Evolutionary conservation across 2,329 filamentous ascomycete species (phyloP), one percentile per base, ranked within the genome.

Genomic region (Mollisiaceae sp.): DNA sequence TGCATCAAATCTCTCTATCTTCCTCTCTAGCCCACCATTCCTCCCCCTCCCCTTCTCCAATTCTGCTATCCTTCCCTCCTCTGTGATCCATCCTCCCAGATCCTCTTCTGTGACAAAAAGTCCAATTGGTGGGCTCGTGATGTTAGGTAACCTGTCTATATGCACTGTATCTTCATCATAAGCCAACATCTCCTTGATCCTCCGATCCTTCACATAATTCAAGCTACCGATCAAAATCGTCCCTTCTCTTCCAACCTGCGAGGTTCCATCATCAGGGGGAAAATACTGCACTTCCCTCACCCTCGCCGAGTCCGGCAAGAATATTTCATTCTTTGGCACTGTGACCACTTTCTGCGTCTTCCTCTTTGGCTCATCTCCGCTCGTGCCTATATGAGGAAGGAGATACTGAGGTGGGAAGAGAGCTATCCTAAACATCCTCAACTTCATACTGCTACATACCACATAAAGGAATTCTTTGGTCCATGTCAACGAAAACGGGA

Each of bases 381-480:
- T 2, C n/a, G 11, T 4, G 2, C n/a, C 41, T 43, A 15, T 2
- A n/a, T 18, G 41, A 18, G 41, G n/a, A 43, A 43, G 41, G 15
- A 43, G 8, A 43, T 4, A 43, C n/a, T 8, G 18, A 15, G 11
- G 41, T 43, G 41, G 41, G 15, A 43, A 43, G 41, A 43, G 41
- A 43, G 41, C 41, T 18, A 43, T 43, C n/a, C 41, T 43, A 43
- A 43, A 43, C 41, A 43, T 18, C 41, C 41, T 43, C 41, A 43
- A n/a, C 14, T 43, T 43, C 41, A 43, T 43, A 43, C 41, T 43
- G 15, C 41, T 43, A 43, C 41, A 43, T 8, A 43, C 41, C 41
- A 43, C 41, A 18, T 43, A 43, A 4, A 43, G 8, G 14, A 43
- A 43, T 18, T 18, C 41, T 43, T 43, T 43, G 15, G 41, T 43